phyloP scores from a whole-genome alignment of 2,329 filamentous ascomycete species.

The Aspergillus oerlinghausenensis region DNA sequence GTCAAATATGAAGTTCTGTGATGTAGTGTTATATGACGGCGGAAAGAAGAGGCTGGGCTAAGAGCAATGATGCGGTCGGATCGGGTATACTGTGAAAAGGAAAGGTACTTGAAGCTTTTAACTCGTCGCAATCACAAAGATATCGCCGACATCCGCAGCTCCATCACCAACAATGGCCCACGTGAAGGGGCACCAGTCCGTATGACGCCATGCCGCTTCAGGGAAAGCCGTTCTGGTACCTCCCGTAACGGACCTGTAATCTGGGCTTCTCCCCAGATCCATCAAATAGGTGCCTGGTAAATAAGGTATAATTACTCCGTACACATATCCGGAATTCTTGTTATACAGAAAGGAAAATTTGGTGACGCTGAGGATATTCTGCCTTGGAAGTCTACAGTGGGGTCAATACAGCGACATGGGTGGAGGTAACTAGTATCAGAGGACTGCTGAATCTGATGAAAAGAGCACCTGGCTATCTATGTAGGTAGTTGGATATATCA shows the following conservation, averaged over 20 bases:
- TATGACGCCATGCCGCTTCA: constrained; percentile 11
- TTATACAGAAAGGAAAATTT: not conserved
- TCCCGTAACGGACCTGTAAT: constrained; percentile 6
- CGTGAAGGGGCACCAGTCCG: constrained; percentile 12
- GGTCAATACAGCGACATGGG: not conserved
- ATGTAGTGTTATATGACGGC: not conserved
- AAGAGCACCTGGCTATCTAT: not conserved
- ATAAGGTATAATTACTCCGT: not conserved
- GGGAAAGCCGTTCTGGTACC: constrained; percentile 6
- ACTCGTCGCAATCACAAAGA: not conserved
- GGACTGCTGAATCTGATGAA: not conserved
- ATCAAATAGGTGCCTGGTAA: not conserved
- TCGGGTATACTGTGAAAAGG: not conserved
- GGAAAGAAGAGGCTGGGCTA: not conserved
- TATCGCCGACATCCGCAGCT: constrained; percentile 8
- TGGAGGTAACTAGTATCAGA: not conserved
- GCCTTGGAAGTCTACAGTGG: not conserved
- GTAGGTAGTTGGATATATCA: too few species aligned
- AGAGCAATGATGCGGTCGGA: not conserved
- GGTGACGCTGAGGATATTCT: not conserved
- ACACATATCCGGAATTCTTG: not conserved
- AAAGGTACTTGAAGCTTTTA: not conserved
- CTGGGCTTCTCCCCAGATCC: constrained; percentile 2
- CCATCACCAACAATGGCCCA: constrained; percentile 12
- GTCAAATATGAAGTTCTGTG: not conserved